Evolutionary conservation across 2,329 filamentous ascomycete species (phyloP), one percentile per base, ranked within the genome.

Genomic region (Neospermospora avenae): DNA sequence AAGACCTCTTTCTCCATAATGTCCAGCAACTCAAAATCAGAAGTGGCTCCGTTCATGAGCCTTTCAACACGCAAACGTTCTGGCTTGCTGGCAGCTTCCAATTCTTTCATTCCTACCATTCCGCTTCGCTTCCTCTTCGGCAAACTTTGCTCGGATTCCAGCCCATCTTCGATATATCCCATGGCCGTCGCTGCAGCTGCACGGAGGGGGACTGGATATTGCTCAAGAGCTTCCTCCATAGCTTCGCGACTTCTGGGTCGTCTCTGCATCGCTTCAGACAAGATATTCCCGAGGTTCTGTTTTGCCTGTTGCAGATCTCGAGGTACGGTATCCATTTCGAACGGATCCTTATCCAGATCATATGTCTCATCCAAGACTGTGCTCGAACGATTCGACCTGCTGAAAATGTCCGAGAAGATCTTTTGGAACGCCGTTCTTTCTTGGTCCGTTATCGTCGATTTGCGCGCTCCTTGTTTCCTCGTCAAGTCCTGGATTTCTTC

Each of bases 1-100:
- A 92, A 89, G 13, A 92, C 85, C 54, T 91, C 82, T 4, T 76
- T 71, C 62, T 90, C 84, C 70, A 93, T 77, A 3, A 88, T 73
- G 6, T 83, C 72, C 88, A 89, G 92, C 10, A 91, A 76, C 54
- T 84, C 82, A 20, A 80, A 74, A 66, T 93, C 89, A 0, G 83
- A 83, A 60, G 76, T 66, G 18, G 85, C 85, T 1, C 68, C 71
- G 11, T 76, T 73, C 75, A 93, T 81, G 41, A 83, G 68, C 5
- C 66, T 63, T 63, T 83, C 80, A 8, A 91, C 78, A 10, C 83
- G 76, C 25, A 69, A 65, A 49, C 79, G 77, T 69, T 87, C 84
- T 6, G 69, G 66, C 37, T 75, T 66, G 10, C 73, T 69, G 10
- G 80, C 37, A 16, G 62, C 45, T 41, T 59, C 61, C 2, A 59